Conservation (phyloP, 345 rosid genomes). For the Salix purpurea region DNA sequence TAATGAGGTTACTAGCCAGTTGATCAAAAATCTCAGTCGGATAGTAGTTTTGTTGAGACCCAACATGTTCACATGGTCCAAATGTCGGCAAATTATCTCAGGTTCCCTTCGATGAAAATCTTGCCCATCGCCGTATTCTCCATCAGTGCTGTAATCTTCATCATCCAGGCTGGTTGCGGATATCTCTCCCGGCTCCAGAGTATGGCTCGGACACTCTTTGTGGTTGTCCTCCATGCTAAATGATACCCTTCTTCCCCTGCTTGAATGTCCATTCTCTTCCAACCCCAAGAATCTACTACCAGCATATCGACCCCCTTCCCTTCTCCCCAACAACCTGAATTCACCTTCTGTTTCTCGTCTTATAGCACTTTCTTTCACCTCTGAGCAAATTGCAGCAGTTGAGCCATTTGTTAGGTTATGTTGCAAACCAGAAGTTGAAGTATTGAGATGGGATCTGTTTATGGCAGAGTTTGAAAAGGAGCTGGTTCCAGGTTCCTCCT, state of each 20-base stretch:
- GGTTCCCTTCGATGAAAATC: constrained; percentile 87
- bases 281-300: constrained; percentile 70
- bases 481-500: constrained; percentile 57
- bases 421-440: constrained; percentile 28
- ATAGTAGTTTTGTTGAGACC: constrained; percentile 93
- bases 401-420: constrained; percentile 45
- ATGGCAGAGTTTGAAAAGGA: constrained; percentile 21
- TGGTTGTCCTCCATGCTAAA: constrained; percentile 74
- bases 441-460: constrained; percentile 27
- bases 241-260: constrained; percentile 85
- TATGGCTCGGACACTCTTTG: constrained; percentile 37
- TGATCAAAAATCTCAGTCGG: constrained; percentile 73
- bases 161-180: constrained; percentile 61
- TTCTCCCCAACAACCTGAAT: constrained; percentile 83
- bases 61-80: constrained; percentile 86
- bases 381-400: constrained; percentile 44
- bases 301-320: constrained; percentile 61
- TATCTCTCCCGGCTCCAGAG: constrained; percentile 58
- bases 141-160: constrained; percentile 71
- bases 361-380: constrained; percentile 87
- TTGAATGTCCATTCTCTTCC: constrained; percentile 73
- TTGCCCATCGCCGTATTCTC: constrained; percentile 63
- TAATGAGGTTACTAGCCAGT: constrained; percentile 96
- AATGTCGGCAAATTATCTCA: constrained; percentile 71
- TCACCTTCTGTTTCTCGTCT: constrained; percentile 99